These are phyloP conservation scores for Fusarium robinianum DNA, from an alignment of 2,329 filamentous ascomycete genomes.

Conservation along the genomic window DNA sequence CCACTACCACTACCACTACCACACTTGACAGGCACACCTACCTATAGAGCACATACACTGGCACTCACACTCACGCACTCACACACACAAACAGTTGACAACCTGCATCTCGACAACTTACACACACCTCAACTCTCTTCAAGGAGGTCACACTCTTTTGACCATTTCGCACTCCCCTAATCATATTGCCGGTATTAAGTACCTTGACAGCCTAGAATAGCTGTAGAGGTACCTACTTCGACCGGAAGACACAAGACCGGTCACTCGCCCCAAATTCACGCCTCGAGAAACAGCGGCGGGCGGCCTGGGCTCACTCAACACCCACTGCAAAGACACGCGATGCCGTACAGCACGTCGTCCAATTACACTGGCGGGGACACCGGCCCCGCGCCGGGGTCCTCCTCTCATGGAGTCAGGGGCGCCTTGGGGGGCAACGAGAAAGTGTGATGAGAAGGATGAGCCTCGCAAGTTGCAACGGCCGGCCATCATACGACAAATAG, in stretches of 20 bases:
- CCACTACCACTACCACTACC: no score
- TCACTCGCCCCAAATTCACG: no score
- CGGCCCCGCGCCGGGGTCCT: conserved; percentile 17
- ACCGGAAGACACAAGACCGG: no score
- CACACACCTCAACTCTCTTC: no score
- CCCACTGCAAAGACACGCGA: conserved; percentile 25
- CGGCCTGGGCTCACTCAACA: conserved; percentile 9
- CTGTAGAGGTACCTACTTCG: no score
- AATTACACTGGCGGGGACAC: conserved; percentile 24
- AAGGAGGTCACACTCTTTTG: no score
- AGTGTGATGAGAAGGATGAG: conserved; percentile 12
- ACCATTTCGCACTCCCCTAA: background rate
- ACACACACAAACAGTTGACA: conserved; percentile 7
- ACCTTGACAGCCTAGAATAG: no score
- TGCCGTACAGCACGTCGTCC: conserved; percentile 14
- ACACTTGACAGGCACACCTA: no score
- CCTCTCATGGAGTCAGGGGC: conserved; percentile 17
- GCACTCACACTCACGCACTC: conserved; percentile 1
- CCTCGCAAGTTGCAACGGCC: conserved; percentile 19
- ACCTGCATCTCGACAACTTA: conserved; percentile 2
- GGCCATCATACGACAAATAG: conserved; percentile 33
- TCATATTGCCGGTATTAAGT: no score
- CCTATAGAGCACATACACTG: conserved; percentile 1
- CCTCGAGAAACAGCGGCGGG: no score
- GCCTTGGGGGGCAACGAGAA: conserved; percentile 12